Evolutionary conservation across 352 stramenopile species (phyloP).

Genomic region (Peronospora farinosa): DNA sequence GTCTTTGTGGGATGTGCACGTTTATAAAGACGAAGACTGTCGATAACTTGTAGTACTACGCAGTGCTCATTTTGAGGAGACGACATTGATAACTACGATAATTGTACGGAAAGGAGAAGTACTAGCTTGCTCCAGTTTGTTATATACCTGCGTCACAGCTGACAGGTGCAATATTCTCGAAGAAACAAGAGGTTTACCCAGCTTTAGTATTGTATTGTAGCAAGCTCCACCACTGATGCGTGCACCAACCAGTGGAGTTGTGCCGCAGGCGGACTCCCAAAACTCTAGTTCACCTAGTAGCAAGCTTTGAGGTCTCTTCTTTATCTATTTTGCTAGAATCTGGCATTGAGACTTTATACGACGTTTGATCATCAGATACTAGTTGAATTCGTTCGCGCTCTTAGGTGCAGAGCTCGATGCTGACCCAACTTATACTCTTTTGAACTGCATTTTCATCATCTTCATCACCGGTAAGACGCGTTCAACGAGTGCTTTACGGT

Average conservation of each 20-base stretch:
- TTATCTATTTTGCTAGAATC: conserved; percentile 11
- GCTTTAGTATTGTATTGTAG: too few relatives aligned
- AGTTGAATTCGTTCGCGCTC: not conserved
- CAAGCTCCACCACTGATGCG: too few relatives aligned
- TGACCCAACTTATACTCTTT: not conserved
- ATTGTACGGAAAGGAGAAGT: conserved; percentile 9
- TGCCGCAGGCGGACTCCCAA: conserved; percentile 2
- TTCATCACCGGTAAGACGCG: conserved; percentile 23
- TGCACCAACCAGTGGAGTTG: too few relatives aligned
- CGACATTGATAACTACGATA: conserved; percentile 17
- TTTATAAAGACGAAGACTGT: conserved; percentile 25
- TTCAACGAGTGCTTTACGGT: conserved; percentile 32
- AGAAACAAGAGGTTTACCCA: too few relatives aligned
- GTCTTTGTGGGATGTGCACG: conserved; percentile 22
- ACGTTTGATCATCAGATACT: not conserved
- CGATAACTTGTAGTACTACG: conserved; percentile 39
- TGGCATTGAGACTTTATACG: not conserved
- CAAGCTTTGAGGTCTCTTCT: conserved; percentile 9
- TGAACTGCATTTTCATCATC: not conserved
- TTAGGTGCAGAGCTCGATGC: too few relatives aligned
- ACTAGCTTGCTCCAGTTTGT: not conserved
- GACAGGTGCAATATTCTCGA: too few relatives aligned
- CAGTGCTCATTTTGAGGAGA: conserved; percentile 35
- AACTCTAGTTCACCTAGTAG: conserved; percentile 17
- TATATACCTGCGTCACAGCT: too few relatives aligned